Percentiles rank a stretch among this genome's conserved stretches.
phyloP scores from a whole-genome alignment of 805 yeast genomes.

The Peterozyma toletana region DNA sequence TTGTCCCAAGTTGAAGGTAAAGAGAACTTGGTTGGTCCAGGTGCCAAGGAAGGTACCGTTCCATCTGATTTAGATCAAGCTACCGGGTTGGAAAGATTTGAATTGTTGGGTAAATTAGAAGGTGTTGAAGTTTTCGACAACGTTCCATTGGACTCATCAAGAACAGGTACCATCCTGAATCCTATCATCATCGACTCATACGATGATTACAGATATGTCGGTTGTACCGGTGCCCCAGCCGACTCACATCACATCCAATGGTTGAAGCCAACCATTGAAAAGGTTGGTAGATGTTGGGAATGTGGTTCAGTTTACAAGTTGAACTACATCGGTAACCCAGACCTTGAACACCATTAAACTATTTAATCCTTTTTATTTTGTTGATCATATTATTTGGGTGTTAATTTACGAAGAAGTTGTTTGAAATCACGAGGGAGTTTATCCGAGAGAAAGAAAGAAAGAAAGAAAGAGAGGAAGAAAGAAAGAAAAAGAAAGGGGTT shows the following conservation, averaged over 20 bases:
- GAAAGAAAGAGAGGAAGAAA: too few relatives aligned
- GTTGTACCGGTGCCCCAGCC: constrained; percentile 95
- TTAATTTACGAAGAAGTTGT: too few relatives aligned
- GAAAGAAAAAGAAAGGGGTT: too few relatives aligned
- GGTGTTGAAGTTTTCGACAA: constrained; percentile 93
- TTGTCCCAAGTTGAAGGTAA: constrained; percentile 77
- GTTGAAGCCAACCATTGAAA: constrained; percentile 79
- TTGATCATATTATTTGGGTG: too few relatives aligned
- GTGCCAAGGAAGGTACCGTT: constrained; percentile 78
- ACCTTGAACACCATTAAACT: constrained; percentile 43
- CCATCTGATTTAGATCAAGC: constrained; percentile 96
- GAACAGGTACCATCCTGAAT: constrained; percentile 84
- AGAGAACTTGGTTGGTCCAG: constrained; percentile 78
- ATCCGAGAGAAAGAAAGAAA: too few relatives aligned
- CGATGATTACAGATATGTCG: constrained; percentile 90
- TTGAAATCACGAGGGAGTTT: too few relatives aligned
- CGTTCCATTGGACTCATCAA: constrained; percentile 79
- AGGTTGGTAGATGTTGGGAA: constrained; percentile 96
- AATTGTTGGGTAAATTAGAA: constrained; percentile 86
- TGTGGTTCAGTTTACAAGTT: constrained; percentile 93
- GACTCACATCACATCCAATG: constrained; percentile 88
- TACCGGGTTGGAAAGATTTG: constrained; percentile 97
- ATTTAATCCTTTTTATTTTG: too few relatives aligned
- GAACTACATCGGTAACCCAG: constrained; percentile 80
- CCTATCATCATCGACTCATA: constrained; percentile 88